A percentile compares a stretch with the other conserved stretches of the same genome.
Conservation (phyloP, 352 stramenopile genomes). For the Phytopythium helicoides region DNA sequence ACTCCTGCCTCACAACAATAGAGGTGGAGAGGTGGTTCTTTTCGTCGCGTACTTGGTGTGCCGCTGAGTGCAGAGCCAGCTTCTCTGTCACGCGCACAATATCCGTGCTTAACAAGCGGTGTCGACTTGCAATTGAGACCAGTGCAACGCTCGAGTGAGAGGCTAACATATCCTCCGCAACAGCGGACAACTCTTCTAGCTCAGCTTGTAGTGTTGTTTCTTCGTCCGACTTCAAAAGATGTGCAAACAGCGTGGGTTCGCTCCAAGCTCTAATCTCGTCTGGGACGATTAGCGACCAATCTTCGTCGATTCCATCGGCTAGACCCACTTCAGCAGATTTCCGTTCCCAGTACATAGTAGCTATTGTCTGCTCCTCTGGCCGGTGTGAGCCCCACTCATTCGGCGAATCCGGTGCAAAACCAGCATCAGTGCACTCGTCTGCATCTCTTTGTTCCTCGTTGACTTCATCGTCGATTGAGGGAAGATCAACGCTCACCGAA, state of each 20-base stretch:
- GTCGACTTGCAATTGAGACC: background rate
- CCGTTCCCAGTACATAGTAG: too few species aligned
- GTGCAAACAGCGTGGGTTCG: background rate
- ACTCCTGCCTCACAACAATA: background rate
- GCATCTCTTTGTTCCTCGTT: too few species aligned
- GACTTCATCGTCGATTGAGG: too few species aligned
- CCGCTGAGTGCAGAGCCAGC: conserved; percentile 43
- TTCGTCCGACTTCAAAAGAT: conserved; percentile 3
- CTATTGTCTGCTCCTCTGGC: too few species aligned
- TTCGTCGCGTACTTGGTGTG: conserved; percentile 20
- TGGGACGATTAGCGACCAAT: background rate
- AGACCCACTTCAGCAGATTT: background rate
- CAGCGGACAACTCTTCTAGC: background rate
- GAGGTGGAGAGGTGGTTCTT: background rate
- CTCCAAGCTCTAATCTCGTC: background rate
- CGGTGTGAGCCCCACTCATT: too few species aligned
- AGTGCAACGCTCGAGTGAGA: too few species aligned
- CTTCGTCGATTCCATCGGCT: background rate
- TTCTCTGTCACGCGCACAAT: conserved; percentile 24
- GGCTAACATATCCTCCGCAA: conserved; percentile 1
- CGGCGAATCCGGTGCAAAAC: too few species aligned
- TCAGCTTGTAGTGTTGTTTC: background rate
- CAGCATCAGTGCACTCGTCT: too few species aligned
- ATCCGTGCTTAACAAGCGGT: background rate
- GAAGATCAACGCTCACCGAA: background rate